Evolutionary conservation across 371 early-diverging fungal genomes (phyloP), one percentile per base, ranked within the genome.

Genomic region (Apophysomyces elegans): DNA sequence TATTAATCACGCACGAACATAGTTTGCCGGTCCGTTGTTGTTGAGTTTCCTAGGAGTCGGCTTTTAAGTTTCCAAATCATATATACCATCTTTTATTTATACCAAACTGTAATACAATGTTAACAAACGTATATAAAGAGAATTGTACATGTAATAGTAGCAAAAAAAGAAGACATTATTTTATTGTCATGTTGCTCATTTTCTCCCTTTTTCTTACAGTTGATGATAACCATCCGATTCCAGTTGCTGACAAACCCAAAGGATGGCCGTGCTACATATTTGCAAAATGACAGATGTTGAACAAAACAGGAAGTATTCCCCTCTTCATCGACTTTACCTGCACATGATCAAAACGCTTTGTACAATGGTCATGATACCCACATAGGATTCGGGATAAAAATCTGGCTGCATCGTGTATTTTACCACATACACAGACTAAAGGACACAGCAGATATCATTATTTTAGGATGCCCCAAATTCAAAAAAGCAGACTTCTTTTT

Each of bases 291-390:
- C 54, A 50, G 32, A 18, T 6, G 9, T 7, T 50, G 9, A 14
- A 37, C 14, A 39, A 12, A 37, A 46, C 21, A n/a, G 12, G 36
- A 6, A n/a, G 7, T 37, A 3, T 14, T 4, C 45, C 12, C 39
- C 2, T 9, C 41, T 43, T 9, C 8, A 37, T 37, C 5, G 11
- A n/a, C 50, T 62, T 38, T 79, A 88, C 91, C 89, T 87, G 36
- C 85, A 57, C 84, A 93, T 87, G 45, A 93, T 88, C 39, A 88
- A 64, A 16, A 79, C 59, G 68, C 86, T 88, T 65, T 93, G 93
- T 14, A 84, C 73, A 1, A 87, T 79, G 44, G 85, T 82, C 56
- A 80, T 73, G 58, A 89, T 79, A 18, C 91, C 91, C 69, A 90
- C 74, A 64, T 89, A 90, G 5, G 78, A 68, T 39, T 85, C 84